Conservation (phyloP, 768 basidiomycete genomes). For the Rhizopogon roseolus region DNA sequence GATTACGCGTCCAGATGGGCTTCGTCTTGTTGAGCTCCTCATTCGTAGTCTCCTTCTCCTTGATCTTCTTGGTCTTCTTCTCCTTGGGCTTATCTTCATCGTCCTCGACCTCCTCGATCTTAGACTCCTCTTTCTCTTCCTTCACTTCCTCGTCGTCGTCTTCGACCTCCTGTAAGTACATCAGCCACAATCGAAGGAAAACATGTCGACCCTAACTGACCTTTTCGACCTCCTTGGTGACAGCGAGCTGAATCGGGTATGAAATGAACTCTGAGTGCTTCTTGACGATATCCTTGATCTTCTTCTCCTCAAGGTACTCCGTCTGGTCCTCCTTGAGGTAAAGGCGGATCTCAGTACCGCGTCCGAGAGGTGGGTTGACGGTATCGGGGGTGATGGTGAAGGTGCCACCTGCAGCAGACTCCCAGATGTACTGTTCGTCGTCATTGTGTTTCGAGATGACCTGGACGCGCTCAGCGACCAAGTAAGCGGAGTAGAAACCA, state of each 20-base stretch:
- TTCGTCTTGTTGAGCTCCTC: constrained; percentile 99
- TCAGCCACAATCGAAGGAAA: not conserved
- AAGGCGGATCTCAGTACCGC: constrained; percentile 89
- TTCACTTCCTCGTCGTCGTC: constrained; percentile 74
- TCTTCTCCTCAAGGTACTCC: constrained; percentile 99
- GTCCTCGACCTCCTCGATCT: constrained; percentile 82
- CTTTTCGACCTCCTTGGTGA: constrained; percentile 99
- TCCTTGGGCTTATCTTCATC: constrained; percentile 82
- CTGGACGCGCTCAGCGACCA: constrained; percentile 97
- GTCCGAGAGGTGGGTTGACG: constrained; percentile 84
- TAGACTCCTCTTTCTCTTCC: constrained; percentile 70
- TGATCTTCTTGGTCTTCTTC: constrained; percentile 93
- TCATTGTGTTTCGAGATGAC: constrained; percentile 99
- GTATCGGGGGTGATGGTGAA: constrained; percentile 98
- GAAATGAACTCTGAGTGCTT: constrained; percentile 99
- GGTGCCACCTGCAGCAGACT: constrained; percentile 99
- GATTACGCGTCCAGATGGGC: constrained; percentile 99
- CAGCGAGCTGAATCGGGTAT: constrained; percentile 97
- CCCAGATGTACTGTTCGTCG: constrained; percentile 99
- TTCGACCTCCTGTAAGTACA: constrained; percentile 66
- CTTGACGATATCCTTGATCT: constrained; percentile 99
- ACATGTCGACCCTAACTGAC: constrained; percentile 37
- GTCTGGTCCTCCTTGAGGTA: constrained; percentile 98
- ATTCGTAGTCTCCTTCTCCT: constrained; percentile 80
- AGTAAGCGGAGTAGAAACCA: constrained; percentile 99